A percentile compares a stretch with the other conserved stretches of the same genome.
phyloP scores from a whole-genome alignment of 768 basidiomycete species.

The Hericium coralloides region DNA sequence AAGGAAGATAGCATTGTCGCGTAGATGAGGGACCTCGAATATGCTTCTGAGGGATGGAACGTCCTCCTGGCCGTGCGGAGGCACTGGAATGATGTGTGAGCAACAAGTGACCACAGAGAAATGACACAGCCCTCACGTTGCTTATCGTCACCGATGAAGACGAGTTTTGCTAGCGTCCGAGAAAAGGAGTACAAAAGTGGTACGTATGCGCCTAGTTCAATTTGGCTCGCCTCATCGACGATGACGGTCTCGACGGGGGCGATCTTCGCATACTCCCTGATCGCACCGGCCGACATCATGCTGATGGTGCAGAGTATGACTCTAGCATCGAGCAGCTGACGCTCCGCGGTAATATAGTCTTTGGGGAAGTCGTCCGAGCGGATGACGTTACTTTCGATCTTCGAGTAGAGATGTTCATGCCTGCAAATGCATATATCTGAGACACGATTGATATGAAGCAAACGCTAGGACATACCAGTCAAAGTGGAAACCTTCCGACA shows the following conservation, averaged over 20 bases:
- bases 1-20: slow-evolving; percentile 19
- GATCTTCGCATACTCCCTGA: slow-evolving; percentile 14
- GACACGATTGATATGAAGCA: not conserved
- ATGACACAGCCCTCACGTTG: slow-evolving; percentile 21
- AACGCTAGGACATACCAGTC: slow-evolving; percentile 29
- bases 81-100: slow-evolving; percentile 16
- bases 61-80: slow-evolving; percentile 26
- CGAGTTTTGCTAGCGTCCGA: slow-evolving; percentile 16
- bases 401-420: slow-evolving; percentile 42
- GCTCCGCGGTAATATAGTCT: slow-evolving; percentile 11
- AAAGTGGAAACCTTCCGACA: slow-evolving; percentile 37
- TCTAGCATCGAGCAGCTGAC: slow-evolving; percentile 21
- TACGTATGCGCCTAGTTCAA: slow-evolving; percentile 33
- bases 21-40: slow-evolving; percentile 25
- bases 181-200: slow-evolving; percentile 21
- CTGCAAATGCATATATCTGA: slow-evolving; percentile 17
- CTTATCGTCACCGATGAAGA: slow-evolving; percentile 24
- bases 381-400: slow-evolving; percentile 29
- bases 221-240: slow-evolving; percentile 41
- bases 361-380: slow-evolving; percentile 24
- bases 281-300: slow-evolving; percentile 30
- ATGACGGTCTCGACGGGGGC: slow-evolving; percentile 31
- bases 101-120: slow-evolving; percentile 1
- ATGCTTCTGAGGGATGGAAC: slow-evolving; percentile 22
- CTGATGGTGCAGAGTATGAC: slow-evolving; percentile 41